These are phyloP conservation scores for Syzygium syzygioides DNA, from an alignment of 441 rosid genomes.

Conservation along the genomic window DNA sequence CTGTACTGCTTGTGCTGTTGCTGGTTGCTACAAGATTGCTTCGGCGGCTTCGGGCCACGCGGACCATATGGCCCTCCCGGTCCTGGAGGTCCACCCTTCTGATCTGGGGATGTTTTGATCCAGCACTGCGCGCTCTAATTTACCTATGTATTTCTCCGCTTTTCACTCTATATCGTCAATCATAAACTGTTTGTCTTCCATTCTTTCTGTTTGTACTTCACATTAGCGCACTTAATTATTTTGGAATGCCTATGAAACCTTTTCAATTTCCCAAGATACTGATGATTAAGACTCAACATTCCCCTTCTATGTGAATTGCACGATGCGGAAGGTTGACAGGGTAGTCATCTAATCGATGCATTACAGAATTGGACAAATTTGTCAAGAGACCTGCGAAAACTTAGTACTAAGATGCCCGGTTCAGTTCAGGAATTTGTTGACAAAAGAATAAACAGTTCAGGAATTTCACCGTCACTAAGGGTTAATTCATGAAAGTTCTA, in stretches of 20 bases:
- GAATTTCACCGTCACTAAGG: background rate
- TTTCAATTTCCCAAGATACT: background rate
- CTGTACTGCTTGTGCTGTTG: constrained; percentile 71
- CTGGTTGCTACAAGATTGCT: constrained; percentile 75
- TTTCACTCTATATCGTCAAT: background rate
- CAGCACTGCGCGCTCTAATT: background rate
- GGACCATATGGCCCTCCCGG: constrained; percentile 43
- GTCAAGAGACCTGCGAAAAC: background rate
- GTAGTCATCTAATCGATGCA: background rate
- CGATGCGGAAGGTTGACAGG: background rate
- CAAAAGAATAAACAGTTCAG: background rate
- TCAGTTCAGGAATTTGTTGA: background rate
- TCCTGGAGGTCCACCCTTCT: constrained; percentile 14
- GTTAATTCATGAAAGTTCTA: background rate
- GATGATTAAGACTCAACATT: background rate
- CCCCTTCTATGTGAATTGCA: background rate
- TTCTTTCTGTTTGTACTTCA: background rate
- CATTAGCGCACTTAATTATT: background rate
- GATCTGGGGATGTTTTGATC: background rate
- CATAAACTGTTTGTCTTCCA: background rate
- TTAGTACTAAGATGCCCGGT: background rate
- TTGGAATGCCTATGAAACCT: background rate
- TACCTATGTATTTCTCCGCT: background rate
- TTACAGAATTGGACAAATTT: background rate
- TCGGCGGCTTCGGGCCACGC: constrained; percentile 52